Percentiles rank a stretch among this genome's conserved stretches.
These are phyloP conservation scores for Rhizopus sp. DNA, from an alignment of 371 early-diverging fungal genomes.

Conservation along the genomic window DNA sequence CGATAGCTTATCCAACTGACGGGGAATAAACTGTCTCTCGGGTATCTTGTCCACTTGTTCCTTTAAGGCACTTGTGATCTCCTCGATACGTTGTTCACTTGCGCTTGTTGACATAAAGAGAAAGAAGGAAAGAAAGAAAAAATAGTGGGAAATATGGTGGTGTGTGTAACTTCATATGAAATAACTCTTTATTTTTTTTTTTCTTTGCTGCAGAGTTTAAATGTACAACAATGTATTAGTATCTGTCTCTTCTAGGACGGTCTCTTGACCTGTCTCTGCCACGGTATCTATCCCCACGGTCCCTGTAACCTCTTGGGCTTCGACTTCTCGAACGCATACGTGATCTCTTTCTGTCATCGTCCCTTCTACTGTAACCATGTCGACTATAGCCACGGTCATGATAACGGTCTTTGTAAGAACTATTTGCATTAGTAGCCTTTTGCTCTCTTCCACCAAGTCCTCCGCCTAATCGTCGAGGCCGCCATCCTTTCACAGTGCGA, in stretches of 20 bases:
- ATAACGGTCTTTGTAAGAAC: constrained; percentile 31
- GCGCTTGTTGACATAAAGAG: neutral
- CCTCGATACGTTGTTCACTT: neutral
- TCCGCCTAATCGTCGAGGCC: constrained; percentile 90
- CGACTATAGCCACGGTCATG: constrained; percentile 26
- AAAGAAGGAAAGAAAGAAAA: neutral
- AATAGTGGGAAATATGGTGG: neutral
- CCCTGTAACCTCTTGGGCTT: constrained; percentile 42
- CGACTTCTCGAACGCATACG: constrained; percentile 46
- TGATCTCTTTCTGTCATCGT: constrained; percentile 43
- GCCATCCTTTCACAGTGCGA: constrained; percentile 94
- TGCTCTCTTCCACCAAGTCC: constrained; percentile 87
- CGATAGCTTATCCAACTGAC: neutral
- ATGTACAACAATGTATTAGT: constrained; percentile 16
- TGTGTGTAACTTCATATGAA: constrained; percentile 7
- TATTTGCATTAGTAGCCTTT: constrained; percentile 59
- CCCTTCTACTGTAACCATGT: constrained; percentile 34
- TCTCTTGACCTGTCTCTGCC: constrained; percentile 55
- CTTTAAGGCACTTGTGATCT: neutral
- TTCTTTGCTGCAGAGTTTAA: neutral
- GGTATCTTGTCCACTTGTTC: neutral
- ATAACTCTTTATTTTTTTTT: constrained; percentile 10
- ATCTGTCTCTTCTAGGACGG: constrained; percentile 60
- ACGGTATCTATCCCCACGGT: constrained; percentile 44
- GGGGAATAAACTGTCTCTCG: neutral